Evolutionary conservation across 306 rosid species (phyloP), one percentile per base, ranked within the genome.

Genomic region (Citrullus mucosospermus): DNA sequence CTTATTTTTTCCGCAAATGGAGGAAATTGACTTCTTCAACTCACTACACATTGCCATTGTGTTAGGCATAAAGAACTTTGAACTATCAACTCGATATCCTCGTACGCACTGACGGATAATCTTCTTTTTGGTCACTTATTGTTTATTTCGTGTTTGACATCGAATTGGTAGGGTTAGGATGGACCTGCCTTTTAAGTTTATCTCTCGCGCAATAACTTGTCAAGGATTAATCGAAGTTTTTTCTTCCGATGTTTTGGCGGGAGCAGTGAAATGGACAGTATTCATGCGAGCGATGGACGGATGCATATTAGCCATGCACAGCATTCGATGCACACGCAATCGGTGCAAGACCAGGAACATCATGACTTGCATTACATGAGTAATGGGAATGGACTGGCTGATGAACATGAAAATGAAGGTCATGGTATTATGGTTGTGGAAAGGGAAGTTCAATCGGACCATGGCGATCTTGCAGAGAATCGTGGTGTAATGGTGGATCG

Each of bases 281-380:
- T 86, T 80, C 85, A 81, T 62, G 90, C 86, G 81, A 77, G 78
- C 78, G 87, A 87, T 85, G 86, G 83, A 30, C 78, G 58, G 78
- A 86, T 88, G 80, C 87, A 86, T 75, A 79, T 86, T 38, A 68
- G 58, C 78, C 85, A 88, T 69, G 87, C 84, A 41, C 90, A 86
- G 39, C 89, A 88, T 83, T 54, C 90, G 51, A 65, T 86, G 77
- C 90, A 81, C n/a, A 76, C 85, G 58, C 82, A 82, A 12, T 89
- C 88, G 65, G 87, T 81, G 82, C 87, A 83, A 80, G 91, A 86
- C 43, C 89, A 84, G 48, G 92, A 88, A 68, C 91, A 83, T 78
- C 88, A 88, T 51, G 89, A 83, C 39, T 61, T 89, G 84, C 90
- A 85, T 77, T 90, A 86, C 67, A 80, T 88, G 88, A 86, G 74